A percentile compares a stretch with the other conserved stretches of the same genome.
Evolutionary conservation across 495 filamentous ascomycete species (phyloP).

Genomic region (Trichoderma gamsii): DNA sequence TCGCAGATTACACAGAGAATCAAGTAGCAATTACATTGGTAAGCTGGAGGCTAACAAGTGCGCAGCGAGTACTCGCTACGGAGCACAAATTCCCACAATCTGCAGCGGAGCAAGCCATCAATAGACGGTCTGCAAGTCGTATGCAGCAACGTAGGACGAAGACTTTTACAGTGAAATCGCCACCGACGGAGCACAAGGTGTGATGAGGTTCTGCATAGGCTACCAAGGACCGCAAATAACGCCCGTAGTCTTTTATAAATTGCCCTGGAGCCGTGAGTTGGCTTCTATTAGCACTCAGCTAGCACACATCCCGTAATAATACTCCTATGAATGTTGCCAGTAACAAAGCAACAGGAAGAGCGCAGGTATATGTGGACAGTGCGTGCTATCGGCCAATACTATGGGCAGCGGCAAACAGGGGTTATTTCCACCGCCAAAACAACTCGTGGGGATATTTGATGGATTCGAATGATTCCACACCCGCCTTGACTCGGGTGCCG

Average conservation of each 20-base stretch:
- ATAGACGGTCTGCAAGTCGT: neutral
- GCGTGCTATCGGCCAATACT: neutral
- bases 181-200: neutral
- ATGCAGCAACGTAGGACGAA: neutral
- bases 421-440: slow-evolving; percentile 9
- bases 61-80: too few relatives aligned
- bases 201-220: neutral
- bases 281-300: too few relatives aligned
- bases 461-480: neutral
- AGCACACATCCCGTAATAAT: too few relatives aligned
- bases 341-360: neutral
- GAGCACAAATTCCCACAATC: neutral
- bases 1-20: too few relatives aligned
- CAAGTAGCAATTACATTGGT: too few relatives aligned
- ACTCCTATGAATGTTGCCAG: too few relatives aligned
- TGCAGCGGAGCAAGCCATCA: neutral
- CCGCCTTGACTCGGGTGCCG: neutral
- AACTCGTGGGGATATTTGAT: neutral
- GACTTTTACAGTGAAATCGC: neutral
- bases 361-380: neutral
- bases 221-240: neutral
- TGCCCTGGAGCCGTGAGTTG: too few relatives aligned
- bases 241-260: too few relatives aligned
- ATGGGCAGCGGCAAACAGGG: neutral
- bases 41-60: too few relatives aligned